These are phyloP conservation scores for Alnus glutinosa DNA, from an alignment of 306 rosid genomes.

Conservation along the genomic window DNA sequence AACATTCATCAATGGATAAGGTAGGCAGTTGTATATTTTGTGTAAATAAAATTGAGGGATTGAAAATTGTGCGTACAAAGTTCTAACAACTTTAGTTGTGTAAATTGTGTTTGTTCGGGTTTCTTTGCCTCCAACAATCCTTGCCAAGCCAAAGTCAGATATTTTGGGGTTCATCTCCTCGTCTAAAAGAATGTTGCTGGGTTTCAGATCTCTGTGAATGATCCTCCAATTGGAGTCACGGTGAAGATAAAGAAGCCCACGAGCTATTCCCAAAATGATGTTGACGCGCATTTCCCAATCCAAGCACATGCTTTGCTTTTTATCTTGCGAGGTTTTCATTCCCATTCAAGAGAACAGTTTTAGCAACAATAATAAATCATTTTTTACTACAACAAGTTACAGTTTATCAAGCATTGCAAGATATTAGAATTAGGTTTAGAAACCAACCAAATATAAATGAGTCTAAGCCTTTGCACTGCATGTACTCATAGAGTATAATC, in stretches of 20 bases:
- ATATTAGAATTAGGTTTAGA: neutral
- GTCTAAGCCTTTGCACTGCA: slow-evolving; percentile 22
- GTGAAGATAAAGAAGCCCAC: slow-evolving; percentile 37
- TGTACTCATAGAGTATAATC: slow-evolving; percentile 17
- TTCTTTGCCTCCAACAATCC: slow-evolving; percentile 36
- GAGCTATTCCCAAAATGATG: slow-evolving; percentile 38
- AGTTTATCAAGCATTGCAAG: neutral
- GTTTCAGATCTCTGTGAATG: slow-evolving; percentile 39
- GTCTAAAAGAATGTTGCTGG: slow-evolving; percentile 37
- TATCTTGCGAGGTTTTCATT: slow-evolving; percentile 24
- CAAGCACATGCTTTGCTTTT: slow-evolving; percentile 12
- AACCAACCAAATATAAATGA: slow-evolving; percentile 12
- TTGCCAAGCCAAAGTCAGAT: slow-evolving; percentile 40
- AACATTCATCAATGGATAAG: too few relatives aligned
- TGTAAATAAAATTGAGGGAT: neutral
- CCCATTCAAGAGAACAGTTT: neutral
- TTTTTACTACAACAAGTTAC: neutral
- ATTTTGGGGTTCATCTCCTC: slow-evolving; percentile 43
- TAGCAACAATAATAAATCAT: neutral
- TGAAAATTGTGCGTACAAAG: neutral
- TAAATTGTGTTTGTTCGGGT: slow-evolving; percentile 25
- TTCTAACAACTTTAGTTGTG: slow-evolving; percentile 25
- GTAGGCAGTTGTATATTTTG: too few relatives aligned
- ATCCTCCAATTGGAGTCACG: slow-evolving; percentile 34
- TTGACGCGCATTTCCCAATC: slow-evolving; percentile 43